Evolutionary conservation across 257 asterid species (phyloP).

Genomic region (Gardenia jasminoides): DNA sequence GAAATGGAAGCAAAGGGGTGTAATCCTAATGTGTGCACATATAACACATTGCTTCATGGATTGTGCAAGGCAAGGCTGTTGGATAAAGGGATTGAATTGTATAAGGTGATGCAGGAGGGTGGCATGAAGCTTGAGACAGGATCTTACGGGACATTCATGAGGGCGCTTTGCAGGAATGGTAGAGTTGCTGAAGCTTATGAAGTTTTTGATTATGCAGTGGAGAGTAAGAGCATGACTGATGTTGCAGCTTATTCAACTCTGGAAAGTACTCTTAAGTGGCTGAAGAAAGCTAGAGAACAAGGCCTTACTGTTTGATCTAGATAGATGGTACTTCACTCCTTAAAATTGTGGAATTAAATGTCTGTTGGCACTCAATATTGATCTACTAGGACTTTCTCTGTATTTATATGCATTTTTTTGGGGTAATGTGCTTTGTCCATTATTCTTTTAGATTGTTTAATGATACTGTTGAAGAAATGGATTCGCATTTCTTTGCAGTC

Average conservation of each 20-base stretch:
- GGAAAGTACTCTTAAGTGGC: slow-evolving; percentile 83
- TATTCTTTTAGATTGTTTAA: no score
- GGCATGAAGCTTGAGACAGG: slow-evolving; percentile 68
- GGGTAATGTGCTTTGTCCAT: no score
- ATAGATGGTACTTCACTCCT: slow-evolving; percentile 18
- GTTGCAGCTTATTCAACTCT: slow-evolving; percentile 75
- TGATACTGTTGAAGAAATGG: no score
- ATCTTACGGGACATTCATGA: slow-evolving; percentile 68
- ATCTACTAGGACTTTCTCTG: not conserved
- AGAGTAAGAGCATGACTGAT: slow-evolving; percentile 84
- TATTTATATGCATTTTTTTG: no score
- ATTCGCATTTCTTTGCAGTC: no score
- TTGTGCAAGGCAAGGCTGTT: slow-evolving; percentile 72
- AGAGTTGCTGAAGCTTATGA: slow-evolving; percentile 88
- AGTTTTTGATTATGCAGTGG: slow-evolving; percentile 82
- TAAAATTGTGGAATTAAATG: not conserved
- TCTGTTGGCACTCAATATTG: slow-evolving; percentile 3
- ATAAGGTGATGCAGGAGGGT: slow-evolving; percentile 62
- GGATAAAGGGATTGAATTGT: slow-evolving; percentile 71
- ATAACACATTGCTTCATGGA: slow-evolving; percentile 83
- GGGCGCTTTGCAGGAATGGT: slow-evolving; percentile 73
- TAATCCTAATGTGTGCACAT: slow-evolving; percentile 75
- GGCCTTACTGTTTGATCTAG: slow-evolving; percentile 54
- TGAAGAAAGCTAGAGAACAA: slow-evolving; percentile 76
- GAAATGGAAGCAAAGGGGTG: slow-evolving; percentile 82